Evolutionary conservation across 257 asterid genomes (phyloP).

Genomic region (Datura wrightii): DNA sequence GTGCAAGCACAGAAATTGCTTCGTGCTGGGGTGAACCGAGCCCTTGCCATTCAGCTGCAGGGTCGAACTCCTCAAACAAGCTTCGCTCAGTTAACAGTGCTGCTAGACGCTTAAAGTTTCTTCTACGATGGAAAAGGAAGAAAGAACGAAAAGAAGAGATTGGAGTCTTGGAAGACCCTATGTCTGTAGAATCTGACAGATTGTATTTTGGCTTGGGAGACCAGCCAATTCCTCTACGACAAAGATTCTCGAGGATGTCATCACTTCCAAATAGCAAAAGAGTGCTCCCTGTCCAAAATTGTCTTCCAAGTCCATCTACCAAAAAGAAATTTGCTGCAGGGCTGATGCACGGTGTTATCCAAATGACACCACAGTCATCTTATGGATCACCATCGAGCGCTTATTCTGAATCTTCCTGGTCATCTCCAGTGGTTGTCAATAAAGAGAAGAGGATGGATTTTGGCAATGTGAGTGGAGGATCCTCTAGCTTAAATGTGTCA

Average conservation of each 20-base stretch:
- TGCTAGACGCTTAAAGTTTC: conserved; percentile 56
- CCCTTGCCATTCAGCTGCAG: conserved; percentile 39
- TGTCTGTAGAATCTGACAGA: conserved; percentile 45
- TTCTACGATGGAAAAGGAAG: conserved; percentile 55
- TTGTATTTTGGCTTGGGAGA: conserved; percentile 39
- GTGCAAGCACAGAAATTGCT: conserved; percentile 47
- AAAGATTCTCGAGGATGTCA: conserved; percentile 56
- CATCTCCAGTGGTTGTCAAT: conserved; percentile 48
- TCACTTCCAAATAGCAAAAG: conserved; percentile 63
- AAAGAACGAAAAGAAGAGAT: conserved; percentile 39
- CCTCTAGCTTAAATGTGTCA: conserved; percentile 42
- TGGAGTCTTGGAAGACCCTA: conserved; percentile 43
- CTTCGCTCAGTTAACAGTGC: conserved; percentile 47
- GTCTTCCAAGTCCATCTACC: conserved; percentile 62
- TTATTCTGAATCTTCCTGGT: conserved; percentile 65
- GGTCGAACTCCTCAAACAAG: conserved; percentile 42
- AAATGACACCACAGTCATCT: conserved; percentile 50
- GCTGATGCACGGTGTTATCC: conserved; percentile 63
- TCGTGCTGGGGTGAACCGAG: conserved; percentile 63
- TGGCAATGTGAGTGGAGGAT: conserved; percentile 33
- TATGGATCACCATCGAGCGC: conserved; percentile 61
- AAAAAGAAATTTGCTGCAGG: conserved; percentile 67
- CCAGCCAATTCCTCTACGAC: conserved; percentile 65
- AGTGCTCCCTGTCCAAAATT: conserved; percentile 39
- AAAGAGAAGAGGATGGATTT: conserved; percentile 35